Evolutionary conservation across 805 yeast species (phyloP).

Genomic region (Hanseniaspora nectarophila): DNA sequence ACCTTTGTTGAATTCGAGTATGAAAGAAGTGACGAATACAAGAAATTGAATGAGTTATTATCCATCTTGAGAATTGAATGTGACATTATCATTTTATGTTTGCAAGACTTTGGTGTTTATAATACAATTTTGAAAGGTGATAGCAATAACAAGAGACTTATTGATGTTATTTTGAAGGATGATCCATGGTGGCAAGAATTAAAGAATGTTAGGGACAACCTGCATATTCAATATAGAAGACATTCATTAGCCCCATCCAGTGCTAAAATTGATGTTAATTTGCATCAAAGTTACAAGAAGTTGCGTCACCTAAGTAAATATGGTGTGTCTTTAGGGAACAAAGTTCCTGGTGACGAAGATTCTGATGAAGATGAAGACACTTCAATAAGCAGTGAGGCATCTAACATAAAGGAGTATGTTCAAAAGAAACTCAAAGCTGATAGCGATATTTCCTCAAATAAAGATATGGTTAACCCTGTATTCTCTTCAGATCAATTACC

Average conservation of each 20-base stretch:
- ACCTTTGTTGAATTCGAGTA: constrained; percentile 72
- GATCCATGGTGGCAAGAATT: constrained; percentile 83
- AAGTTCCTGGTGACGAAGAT: background rate
- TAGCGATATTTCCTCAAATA: background rate
- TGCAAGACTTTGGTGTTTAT: constrained; percentile 49
- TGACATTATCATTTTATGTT: constrained; percentile 58
- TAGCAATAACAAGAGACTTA: constrained; percentile 32
- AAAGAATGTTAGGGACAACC: constrained; percentile 40
- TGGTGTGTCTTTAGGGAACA: constrained; percentile 12
- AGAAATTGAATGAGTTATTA: constrained; percentile 50
- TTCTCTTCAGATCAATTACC: constrained; percentile 66
- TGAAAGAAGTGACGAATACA: constrained; percentile 61
- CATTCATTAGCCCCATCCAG: constrained; percentile 24
- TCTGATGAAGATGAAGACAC: background rate
- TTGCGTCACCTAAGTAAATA: constrained; percentile 6
- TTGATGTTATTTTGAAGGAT: constrained; percentile 40
- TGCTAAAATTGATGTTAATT: constrained; percentile 19
- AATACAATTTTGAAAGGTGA: constrained; percentile 67
- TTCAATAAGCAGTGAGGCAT: constrained; percentile 3
- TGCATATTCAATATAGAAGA: constrained; percentile 22
- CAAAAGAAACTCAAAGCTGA: constrained; percentile 5
- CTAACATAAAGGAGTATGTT: background rate
- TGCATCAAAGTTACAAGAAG: constrained; percentile 2
- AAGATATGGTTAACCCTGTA: constrained; percentile 36
- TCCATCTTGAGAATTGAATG: constrained; percentile 78